These are phyloP conservation scores for Jamesozyma piceae DNA, from an alignment of 805 yeast species.

Conservation along the genomic window DNA sequence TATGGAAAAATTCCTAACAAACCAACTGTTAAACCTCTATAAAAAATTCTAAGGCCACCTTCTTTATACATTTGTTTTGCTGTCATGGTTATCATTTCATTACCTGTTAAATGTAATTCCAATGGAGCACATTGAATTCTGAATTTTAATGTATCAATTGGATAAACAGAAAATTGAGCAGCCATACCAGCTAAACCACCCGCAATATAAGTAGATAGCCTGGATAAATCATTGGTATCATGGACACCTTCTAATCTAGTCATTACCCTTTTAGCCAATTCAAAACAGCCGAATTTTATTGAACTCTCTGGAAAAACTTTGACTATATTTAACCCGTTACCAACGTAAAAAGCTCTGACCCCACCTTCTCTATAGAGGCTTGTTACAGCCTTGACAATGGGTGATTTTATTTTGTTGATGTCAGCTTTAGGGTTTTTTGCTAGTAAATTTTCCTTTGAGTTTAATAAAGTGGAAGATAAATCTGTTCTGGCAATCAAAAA, in stretches of 20 bases:
- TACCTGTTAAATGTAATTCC: slow-evolving; percentile 53
- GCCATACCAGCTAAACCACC: slow-evolving; percentile 96
- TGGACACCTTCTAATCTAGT: slow-evolving; percentile 67
- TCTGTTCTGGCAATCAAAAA: slow-evolving; percentile 88
- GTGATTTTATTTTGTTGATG: slow-evolving; percentile 51
- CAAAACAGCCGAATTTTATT: slow-evolving; percentile 93
- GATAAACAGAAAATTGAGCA: slow-evolving; percentile 88
- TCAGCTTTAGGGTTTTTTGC: slow-evolving; percentile 34
- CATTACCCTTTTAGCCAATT: slow-evolving; percentile 67
- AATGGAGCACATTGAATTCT: slow-evolving; percentile 87
- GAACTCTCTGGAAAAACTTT: slow-evolving; percentile 97
- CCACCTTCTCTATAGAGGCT: slow-evolving; percentile 87
- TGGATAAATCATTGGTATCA: slow-evolving; percentile 62
- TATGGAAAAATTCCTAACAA: slow-evolving; percentile 93
- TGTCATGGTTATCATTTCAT: slow-evolving; percentile 50
- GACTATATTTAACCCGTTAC: slow-evolving; percentile 85
- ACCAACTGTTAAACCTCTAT: slow-evolving; percentile 86
- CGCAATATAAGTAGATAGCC: slow-evolving; percentile 72
- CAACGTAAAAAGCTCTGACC: slow-evolving; percentile 77
- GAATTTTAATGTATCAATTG: slow-evolving; percentile 89
- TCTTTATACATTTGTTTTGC: slow-evolving; percentile 67
- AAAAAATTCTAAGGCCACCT: slow-evolving; percentile 73
- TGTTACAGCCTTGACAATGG: slow-evolving; percentile 69
- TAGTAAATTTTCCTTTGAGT: slow-evolving; percentile 41
- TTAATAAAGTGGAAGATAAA: slow-evolving; percentile 57